Evolutionary conservation across 768 basidiomycete species (phyloP).

Genomic region (Terana coerulea): DNA sequence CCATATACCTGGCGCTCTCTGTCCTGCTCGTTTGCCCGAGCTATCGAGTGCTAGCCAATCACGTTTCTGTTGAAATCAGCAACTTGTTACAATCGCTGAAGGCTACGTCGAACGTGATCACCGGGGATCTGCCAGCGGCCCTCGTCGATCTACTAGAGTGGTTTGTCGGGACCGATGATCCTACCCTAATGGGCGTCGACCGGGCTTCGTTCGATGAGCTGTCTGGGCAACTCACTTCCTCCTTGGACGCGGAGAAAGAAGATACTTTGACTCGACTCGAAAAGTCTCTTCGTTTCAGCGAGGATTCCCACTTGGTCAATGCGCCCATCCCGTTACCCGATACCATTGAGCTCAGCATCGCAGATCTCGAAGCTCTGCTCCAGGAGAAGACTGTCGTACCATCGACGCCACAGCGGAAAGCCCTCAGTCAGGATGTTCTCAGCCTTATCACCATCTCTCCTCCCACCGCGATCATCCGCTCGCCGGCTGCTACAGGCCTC

Average conservation of each 20-base stretch:
- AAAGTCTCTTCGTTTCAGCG: not conserved
- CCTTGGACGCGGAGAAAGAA: not conserved
- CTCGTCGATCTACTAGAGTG: conserved; percentile 5
- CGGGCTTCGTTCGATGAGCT: not conserved
- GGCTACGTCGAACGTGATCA: not conserved
- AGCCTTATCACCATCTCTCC: conserved; percentile 67
- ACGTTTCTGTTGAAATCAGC: conserved; percentile 5
- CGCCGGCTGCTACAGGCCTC: conserved; percentile 69
- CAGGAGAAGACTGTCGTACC: conserved; percentile 36
- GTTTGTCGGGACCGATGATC: conserved; percentile 4
- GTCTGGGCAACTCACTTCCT: not conserved
- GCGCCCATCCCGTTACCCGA: conserved; percentile 34
- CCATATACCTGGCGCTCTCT: conserved; percentile 11
- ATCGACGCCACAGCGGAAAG: conserved; percentile 49
- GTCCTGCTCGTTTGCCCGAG: conserved; percentile 1
- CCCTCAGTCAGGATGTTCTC: conserved; percentile 53
- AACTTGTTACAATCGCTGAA: not conserved
- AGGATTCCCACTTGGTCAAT: not conserved
- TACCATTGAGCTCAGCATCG: conserved; percentile 33
- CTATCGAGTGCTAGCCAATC: not conserved
- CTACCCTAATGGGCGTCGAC: conserved; percentile 4
- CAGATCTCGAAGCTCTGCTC: conserved; percentile 46
- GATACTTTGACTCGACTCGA: not conserved
- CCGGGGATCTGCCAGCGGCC: conserved; percentile 2
- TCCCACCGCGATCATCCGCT: conserved; percentile 63